Base-by-base conservation (phyloP, 768 basidiomycete genomes). In the Fomitopsis serialis region DNA sequence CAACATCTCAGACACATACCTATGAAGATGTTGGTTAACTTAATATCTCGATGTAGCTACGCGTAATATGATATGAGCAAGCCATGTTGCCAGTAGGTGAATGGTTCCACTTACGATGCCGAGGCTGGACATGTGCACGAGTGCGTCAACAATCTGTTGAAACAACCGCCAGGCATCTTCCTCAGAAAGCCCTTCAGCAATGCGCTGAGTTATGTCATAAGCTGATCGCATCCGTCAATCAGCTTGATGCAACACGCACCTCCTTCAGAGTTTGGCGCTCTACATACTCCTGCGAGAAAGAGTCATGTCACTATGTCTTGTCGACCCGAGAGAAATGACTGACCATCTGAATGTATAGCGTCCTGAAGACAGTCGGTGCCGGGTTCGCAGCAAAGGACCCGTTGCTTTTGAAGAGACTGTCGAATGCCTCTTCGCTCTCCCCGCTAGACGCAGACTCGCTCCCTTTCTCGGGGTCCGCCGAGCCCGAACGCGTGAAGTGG, bases 271-370 rank as follows among this genome's bases (percentile, higher is more conserved):
- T 98, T 70, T 96, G 92, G 22, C 88, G 79, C 66, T 93, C 92
- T 9, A 93, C 92, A 61, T 89, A 94, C 69, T 93, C 92, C 89
- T 92, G 60, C 34, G 40, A 56, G 4, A 13, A 7, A 45, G 17
- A n/a, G n/a, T n/a, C n/a, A n/a, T n/a, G n/a, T n/a, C n/a, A n/a
- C n/a, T n/a, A 22, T 24, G 24, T 12, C 9, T 37, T 42, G 42
- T 34, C 21, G 45, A 23, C 24, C n/a, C 22, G 27, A 23, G 10
- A 44, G 45, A 32, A 19, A 24, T 6, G n/a, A 47, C 74, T 32
- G 36, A 88, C 91, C 94, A 98, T 98, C 67, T 96, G 92, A 50
- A 98, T 98, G 63, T 96, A 98, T 19, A 97, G 71, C 8, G 87
- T 92, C 54, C 89, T 61, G 43, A 63, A 57, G 21, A 61, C 50